Evolutionary conservation across 169 alveolate genomes (phyloP), one percentile per base, ranked within the genome.

Genomic region (Cyclospora cayetanensis): DNA sequence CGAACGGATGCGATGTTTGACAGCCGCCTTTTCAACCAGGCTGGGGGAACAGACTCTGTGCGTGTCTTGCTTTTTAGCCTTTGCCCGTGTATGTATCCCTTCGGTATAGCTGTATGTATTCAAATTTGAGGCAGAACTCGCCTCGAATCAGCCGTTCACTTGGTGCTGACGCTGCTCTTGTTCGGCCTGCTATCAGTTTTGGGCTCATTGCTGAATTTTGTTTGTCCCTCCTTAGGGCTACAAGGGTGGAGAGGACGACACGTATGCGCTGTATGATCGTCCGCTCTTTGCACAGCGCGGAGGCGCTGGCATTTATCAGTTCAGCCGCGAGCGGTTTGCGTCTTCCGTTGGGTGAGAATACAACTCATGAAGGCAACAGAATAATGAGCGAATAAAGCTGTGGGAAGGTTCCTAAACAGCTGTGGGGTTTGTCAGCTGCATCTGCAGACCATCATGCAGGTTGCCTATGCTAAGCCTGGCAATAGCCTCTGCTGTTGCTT

Each of bases 251-350:
- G 95, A 95, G 34, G 98, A 97, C 46, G 99, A 98, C 77, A 96
- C 96, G 52, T 96, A 97, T 92, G 95, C 96, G 87, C 95, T 97
- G 34, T 98, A 96, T 88, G 99, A 97, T 92, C 96, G 97, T 86
- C 99, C 99, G 15, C 94, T 98, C 84, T 97, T 97, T 87, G 96
- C 97, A 22, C 98, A 97, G 72, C 91, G 98, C n/a, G 89, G 93
- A 46, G 66, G 68, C 60, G 93, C 94, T 34, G 96, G 93, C 15
- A 93, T 94, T 25, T 95, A 95, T 46, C 94, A 91, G 80, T 96
- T 94, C 91, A 79, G 94, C 66, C 94, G 91, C 86, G 97, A 95
- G 79, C 93, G 97, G 31, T 92, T 94, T 90, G 53, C 85, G 37
- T 92, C 93, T 66, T 79, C 95, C 80, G 89, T 94, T 31, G 97